Percentiles rank a stretch among this genome's conserved stretches.
Conservation (phyloP, 2,329 filamentous ascomycete genomes). For the Pestalotiopsis sp. region DNA sequence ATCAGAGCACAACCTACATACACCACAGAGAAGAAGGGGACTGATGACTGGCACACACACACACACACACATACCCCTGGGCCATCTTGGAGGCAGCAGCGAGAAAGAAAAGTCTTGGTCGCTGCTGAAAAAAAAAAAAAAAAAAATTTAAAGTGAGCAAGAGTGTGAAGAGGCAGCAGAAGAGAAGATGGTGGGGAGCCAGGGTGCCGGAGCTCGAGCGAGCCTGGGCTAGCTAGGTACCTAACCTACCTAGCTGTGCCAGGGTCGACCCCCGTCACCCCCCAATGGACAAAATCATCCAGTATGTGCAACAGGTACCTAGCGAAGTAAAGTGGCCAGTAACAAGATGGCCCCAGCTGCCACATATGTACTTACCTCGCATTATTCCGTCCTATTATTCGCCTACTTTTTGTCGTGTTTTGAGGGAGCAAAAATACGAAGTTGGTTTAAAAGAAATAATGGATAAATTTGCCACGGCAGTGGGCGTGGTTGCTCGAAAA, state of each 20-base stretch:
- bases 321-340: neutral
- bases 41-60: neutral
- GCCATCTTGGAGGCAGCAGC: neutral
- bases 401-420: neutral
- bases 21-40: neutral
- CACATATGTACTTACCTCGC: neutral
- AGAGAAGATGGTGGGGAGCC: conserved; percentile 6
- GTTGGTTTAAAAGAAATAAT: neutral
- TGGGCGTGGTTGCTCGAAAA: neutral
- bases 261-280: conserved; percentile 3
- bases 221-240: neutral
- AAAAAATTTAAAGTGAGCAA: neutral
- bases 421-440: neutral
- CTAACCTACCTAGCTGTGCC: neutral
- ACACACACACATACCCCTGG: neutral
- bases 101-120: neutral
- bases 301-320: neutral
- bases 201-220: neutral
- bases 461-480: neutral
- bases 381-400: neutral
- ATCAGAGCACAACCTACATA: neutral
- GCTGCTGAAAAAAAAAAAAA: conserved; percentile 1
- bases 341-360: neutral
- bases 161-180: neutral
- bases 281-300: neutral